A percentile compares a stretch with the other conserved stretches of the same genome.
Conservation (phyloP, 2,329 filamentous ascomycete genomes). For the Hymenoscyphus salicellus region DNA sequence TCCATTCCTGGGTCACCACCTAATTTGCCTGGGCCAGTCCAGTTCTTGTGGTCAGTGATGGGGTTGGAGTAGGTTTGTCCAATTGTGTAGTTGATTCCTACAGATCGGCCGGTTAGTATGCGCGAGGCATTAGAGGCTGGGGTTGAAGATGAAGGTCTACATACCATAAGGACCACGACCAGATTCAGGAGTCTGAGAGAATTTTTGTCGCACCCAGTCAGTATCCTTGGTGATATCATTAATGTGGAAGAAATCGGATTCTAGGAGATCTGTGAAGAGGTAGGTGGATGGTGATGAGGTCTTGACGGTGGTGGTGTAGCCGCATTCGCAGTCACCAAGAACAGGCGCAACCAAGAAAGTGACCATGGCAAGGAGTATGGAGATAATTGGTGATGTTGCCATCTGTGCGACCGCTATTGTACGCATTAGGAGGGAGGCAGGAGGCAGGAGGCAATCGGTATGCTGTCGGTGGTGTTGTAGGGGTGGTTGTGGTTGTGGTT, state of each 20-base stretch:
- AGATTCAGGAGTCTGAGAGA: slow-evolving; percentile 57
- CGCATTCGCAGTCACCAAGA: slow-evolving; percentile 64
- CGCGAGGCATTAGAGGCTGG: background rate
- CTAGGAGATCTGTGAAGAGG: slow-evolving; percentile 66
- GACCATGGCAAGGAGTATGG: background rate
- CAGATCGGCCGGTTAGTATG: background rate
- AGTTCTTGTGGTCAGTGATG: slow-evolving; percentile 41
- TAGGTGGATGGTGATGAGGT: slow-evolving; percentile 39
- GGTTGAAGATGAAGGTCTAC: slow-evolving; percentile 8
- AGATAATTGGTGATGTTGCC: background rate
- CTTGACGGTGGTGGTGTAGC: slow-evolving; percentile 56
- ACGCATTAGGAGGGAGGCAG: background rate
- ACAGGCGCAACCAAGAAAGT: slow-evolving; percentile 16
- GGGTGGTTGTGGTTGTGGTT: background rate
- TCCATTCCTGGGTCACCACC: slow-evolving; percentile 52
- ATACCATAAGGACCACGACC: slow-evolving; percentile 58
- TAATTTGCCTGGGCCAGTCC: slow-evolving; percentile 44
- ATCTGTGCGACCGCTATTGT: background rate
- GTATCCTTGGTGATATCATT: slow-evolving; percentile 47
- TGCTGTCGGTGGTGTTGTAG: background rate
- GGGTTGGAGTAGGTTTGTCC: slow-evolving; percentile 57
- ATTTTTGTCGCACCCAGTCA: slow-evolving; percentile 66
- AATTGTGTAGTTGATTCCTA: slow-evolving; percentile 53
- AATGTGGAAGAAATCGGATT: slow-evolving; percentile 67
- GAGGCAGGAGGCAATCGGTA: too few species aligned